These are phyloP conservation scores for Narthecium ossifragum DNA, from an alignment of 106 monocot species.

Conservation along the genomic window DNA sequence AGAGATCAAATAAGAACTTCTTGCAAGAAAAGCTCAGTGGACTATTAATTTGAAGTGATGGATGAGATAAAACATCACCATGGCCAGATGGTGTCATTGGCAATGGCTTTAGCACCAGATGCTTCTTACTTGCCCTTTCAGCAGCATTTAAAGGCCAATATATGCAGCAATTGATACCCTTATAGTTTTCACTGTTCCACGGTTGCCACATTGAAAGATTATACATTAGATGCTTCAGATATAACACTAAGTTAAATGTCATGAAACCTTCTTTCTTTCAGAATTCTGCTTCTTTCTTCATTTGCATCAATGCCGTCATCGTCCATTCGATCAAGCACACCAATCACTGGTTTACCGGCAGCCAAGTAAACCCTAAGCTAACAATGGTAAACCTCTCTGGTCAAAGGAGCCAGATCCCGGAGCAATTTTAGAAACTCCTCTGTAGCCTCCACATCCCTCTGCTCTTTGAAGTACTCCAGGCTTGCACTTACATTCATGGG, in stretches of 20 bases:
- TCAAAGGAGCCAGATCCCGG: constrained; percentile 4
- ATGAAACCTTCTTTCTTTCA: not conserved
- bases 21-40: too few relatives aligned
- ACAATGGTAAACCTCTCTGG: constrained; percentile 12
- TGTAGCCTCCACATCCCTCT: constrained; percentile 33
- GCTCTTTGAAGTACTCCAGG: constrained; percentile 22
- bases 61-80: too few relatives aligned
- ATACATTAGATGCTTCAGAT: not conserved
- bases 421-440: constrained; percentile 20
- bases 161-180: too few relatives aligned
- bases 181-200: too few relatives aligned
- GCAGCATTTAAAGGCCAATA: too few relatives aligned
- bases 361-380: constrained; percentile 9
- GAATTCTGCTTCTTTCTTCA: constrained; percentile 12
- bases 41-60: too few relatives aligned
- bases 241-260: not conserved
- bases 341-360: constrained; percentile 14
- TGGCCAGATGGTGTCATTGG: too few relatives aligned
- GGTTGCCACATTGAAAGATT: too few relatives aligned
- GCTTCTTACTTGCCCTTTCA: too few relatives aligned
- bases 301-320: constrained; percentile 17
- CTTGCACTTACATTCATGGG: constrained; percentile 8
- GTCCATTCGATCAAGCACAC: constrained; percentile 14
- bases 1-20: too few relatives aligned
- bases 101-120: too few relatives aligned